These are phyloP conservation scores for Schoenoplectus tabernaemontani DNA, from an alignment of 202 grass and related monocot genomes.

Conservation along the genomic window DNA sequence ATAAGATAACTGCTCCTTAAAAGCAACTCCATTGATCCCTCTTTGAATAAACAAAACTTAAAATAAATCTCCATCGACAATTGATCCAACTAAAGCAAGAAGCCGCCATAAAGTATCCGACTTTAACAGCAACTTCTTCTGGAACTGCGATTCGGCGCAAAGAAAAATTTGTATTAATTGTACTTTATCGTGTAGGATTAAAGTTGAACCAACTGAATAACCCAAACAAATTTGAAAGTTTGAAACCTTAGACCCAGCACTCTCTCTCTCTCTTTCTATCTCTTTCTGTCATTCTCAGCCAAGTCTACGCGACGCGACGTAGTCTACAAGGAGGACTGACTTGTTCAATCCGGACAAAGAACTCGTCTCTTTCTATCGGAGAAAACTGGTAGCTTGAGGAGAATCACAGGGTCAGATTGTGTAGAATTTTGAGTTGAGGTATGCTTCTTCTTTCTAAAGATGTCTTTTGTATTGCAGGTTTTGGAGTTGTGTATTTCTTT, in stretches of 20 bases:
- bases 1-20: not conserved
- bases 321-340: conserved; percentile 7
- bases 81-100: conserved; percentile 5
- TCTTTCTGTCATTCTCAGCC: not conserved
- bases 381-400: not conserved
- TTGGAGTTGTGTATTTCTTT: not conserved
- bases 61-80: not conserved
- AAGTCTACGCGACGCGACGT: conserved; percentile 1
- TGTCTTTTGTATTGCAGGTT: not conserved
- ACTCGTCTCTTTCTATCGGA: not conserved
- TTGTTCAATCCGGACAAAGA: not conserved
- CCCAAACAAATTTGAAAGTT: not conserved
- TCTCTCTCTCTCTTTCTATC: not conserved
- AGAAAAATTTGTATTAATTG: not conserved
- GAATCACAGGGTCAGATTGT: not conserved
- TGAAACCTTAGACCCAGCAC: not conserved
- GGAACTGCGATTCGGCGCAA: not conserved
- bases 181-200: not conserved
- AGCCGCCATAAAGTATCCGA: not conserved
- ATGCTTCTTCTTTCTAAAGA: not conserved
- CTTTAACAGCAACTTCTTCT: not conserved
- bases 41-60: not conserved
- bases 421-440: not conserved
- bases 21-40: conserved; percentile 3
- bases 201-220: not conserved